Conservation (phyloP, 78 protist genomes). For the Chrysochromulina parva region DNA sequence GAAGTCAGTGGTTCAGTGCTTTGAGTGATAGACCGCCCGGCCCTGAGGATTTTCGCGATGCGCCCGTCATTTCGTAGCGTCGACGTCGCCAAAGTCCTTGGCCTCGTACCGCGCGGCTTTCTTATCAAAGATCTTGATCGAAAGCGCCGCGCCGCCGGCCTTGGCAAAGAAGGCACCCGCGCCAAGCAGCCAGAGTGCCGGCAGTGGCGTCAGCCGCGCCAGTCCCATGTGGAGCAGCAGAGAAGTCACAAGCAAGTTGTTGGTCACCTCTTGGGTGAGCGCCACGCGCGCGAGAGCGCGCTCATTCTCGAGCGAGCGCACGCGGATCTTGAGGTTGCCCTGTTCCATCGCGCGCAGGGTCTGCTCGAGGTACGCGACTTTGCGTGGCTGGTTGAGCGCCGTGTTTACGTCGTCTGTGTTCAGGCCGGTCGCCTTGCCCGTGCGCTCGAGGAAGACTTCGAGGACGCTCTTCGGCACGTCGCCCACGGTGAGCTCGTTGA, state of each 20-base stretch:
- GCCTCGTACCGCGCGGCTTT: constrained; percentile 17
- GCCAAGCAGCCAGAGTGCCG: neutral
- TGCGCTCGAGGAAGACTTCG: too few species aligned
- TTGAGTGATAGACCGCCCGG: too few species aligned
- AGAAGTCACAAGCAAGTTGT: neutral
- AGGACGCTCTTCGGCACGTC: too few species aligned
- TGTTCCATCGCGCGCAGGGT: constrained; percentile 15
- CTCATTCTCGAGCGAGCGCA: constrained; percentile 31
- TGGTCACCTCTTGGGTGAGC: neutral
- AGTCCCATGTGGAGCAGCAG: neutral
- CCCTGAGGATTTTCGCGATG: too few species aligned
- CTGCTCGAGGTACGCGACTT: constrained; percentile 1
- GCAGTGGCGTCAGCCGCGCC: too few species aligned
- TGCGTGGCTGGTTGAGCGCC: neutral
- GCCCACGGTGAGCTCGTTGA: neutral
- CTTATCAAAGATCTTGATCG: neutral
- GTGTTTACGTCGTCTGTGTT: constrained; percentile 9
- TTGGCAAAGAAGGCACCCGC: neutral
- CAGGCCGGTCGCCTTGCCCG: constrained; percentile 26
- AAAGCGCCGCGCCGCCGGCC: neutral
- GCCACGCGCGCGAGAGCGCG: neutral
- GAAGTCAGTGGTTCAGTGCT: too few species aligned
- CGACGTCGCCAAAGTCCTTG: neutral
- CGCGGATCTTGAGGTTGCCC: constrained; percentile 26
- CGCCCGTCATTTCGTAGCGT: too few species aligned